Evolutionary conservation across 768 basidiomycete species (phyloP).

Genomic region (Myochromella boudieri): DNA sequence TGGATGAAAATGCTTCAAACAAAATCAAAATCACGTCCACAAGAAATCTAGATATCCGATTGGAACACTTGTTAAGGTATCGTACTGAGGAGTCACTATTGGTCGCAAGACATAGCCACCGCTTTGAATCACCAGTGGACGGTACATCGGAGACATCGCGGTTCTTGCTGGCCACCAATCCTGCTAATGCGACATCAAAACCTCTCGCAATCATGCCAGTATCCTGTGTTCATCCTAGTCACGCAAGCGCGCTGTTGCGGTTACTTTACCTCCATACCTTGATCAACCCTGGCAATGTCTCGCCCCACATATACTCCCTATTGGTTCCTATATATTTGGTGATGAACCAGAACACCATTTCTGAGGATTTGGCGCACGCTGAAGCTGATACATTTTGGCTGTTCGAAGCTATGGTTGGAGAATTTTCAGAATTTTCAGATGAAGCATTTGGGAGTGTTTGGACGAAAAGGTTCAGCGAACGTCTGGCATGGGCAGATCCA

Average conservation of each 20-base stretch:
- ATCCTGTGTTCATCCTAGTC: constrained; percentile 60
- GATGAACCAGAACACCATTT: constrained; percentile 59
- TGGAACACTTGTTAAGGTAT: constrained; percentile 41
- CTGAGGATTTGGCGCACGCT: constrained; percentile 59
- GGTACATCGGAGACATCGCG: constrained; percentile 36
- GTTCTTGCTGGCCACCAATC: constrained; percentile 39
- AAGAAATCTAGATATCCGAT: constrained; percentile 51
- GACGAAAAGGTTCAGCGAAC: constrained; percentile 62
- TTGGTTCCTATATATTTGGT: constrained; percentile 69
- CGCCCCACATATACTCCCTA: constrained; percentile 67
- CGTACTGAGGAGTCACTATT: constrained; percentile 35
- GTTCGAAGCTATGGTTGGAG: constrained; percentile 71
- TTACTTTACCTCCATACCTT: constrained; percentile 69
- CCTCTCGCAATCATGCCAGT: too few relatives aligned
- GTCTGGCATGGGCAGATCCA: constrained; percentile 59
- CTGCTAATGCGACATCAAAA: constrained; percentile 40
- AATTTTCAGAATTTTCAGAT: constrained; percentile 73
- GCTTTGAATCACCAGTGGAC: constrained; percentile 28
- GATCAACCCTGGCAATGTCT: constrained; percentile 71
- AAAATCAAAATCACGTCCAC: constrained; percentile 50
- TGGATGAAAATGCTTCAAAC: constrained; percentile 47
- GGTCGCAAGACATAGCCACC: constrained; percentile 35
- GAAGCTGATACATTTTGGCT: constrained; percentile 87
- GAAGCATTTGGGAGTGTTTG: constrained; percentile 61
- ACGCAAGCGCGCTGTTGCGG: constrained; percentile 64